These are phyloP conservation scores for Porodaedalea pini DNA, from an alignment of 1,284 basidiomycete species.

Conservation along the genomic window DNA sequence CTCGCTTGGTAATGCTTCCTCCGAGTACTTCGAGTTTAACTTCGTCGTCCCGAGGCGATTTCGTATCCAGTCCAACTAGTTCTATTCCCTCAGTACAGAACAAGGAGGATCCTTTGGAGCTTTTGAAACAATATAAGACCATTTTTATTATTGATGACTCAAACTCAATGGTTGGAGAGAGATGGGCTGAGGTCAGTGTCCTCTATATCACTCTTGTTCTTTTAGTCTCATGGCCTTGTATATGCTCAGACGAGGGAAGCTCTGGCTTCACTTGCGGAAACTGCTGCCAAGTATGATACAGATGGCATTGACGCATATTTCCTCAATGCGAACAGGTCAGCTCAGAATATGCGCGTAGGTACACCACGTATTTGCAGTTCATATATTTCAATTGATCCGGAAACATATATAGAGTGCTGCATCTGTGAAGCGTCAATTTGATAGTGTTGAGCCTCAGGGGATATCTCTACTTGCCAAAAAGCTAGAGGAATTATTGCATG, in stretches of 20 bases:
- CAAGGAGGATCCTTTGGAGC: constrained; percentile 19
- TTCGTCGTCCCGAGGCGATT: not conserved
- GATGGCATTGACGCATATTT: constrained; percentile 53
- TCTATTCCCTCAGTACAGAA: not conserved
- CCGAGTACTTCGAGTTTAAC: not conserved
- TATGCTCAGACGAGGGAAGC: constrained; percentile 39
- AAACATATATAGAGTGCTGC: constrained; percentile 27
- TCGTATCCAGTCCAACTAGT: constrained; percentile 8
- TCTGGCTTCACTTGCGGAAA: constrained; percentile 40
- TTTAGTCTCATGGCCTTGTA: constrained; percentile 7
- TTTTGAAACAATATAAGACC: constrained; percentile 45
- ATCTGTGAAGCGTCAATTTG: constrained; percentile 40
- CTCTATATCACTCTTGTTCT: not conserved
- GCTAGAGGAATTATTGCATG: constrained; percentile 43
- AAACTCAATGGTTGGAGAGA: constrained; percentile 45
- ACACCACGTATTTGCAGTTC: constrained; percentile 4
- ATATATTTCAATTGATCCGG: not conserved
- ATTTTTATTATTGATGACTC: constrained; percentile 59
- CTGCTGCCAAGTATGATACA: constrained; percentile 41
- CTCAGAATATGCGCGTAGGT: constrained; percentile 36
- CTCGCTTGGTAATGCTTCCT: constrained; percentile 1
- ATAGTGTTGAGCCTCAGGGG: constrained; percentile 40
- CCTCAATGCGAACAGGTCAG: constrained; percentile 36
- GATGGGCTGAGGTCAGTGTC: constrained; percentile 45
- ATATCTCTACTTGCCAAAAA: constrained; percentile 47